phyloP scores from a whole-genome alignment of 345 rosid species.

The Eucalyptus pauciflora region DNA sequence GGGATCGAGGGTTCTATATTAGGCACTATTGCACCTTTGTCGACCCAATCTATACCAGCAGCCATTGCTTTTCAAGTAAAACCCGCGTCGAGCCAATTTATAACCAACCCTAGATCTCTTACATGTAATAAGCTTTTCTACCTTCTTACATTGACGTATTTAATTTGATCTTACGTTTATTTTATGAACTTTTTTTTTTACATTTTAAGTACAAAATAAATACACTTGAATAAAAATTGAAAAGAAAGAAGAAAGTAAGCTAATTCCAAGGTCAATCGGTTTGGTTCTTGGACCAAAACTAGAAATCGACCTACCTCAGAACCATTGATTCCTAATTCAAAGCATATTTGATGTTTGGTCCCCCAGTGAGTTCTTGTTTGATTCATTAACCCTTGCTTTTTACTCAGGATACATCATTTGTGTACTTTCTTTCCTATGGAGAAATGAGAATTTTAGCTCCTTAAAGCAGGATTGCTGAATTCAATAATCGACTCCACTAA shows the following conservation, averaged over 20 bases:
- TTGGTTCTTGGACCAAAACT: background rate
- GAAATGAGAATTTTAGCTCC: background rate
- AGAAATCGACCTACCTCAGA: background rate
- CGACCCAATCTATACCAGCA: background rate
- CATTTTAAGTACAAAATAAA: background rate
- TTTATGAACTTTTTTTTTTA: background rate
- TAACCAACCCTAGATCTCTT: background rate
- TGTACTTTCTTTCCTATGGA: background rate
- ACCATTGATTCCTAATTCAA: background rate
- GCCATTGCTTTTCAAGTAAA: background rate
- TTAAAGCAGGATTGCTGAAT: background rate
- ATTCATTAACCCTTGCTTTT: background rate
- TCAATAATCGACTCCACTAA: background rate
- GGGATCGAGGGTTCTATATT: background rate
- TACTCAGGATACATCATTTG: background rate
- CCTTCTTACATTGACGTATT: background rate
- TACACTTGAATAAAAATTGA: background rate
- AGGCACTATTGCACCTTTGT: background rate
- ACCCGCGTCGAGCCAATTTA: background rate
- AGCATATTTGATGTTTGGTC: background rate
- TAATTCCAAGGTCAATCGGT: background rate
- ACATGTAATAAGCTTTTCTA: background rate
- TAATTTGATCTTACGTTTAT: background rate
- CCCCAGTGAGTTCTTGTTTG: background rate
- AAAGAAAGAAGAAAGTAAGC: background rate